Base-by-base conservation (phyloP, 2,329 filamentous ascomycete species). In the Aspergillus sp. region DNA sequence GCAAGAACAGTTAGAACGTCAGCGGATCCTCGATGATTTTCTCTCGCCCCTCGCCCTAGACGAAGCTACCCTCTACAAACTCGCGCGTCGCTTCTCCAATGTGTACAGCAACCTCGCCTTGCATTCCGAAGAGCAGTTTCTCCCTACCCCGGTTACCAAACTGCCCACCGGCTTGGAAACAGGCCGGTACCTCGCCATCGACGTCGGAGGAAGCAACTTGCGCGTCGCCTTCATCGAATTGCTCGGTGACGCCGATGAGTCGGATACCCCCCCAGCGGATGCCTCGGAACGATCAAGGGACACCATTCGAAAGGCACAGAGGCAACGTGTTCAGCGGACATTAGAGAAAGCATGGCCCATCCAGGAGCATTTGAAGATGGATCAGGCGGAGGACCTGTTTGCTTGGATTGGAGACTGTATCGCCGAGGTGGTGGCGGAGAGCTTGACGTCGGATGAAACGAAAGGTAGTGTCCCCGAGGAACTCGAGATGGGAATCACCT, bases 391-490 rank as follows among this genome's bases (percentile, higher is more conserved):
- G 51, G 84, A 85, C 52, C 75, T 93, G 2, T 94, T 94, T 68
- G 73, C 79, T n/a, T 94, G 89, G 89, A 89, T 94, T 59, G 89
- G 89, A 22, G 77, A 82, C 60, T 88, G 86, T 63, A 89, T 94
- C 60, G 87, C 87, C 13, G 79, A 87, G 54, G 87, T 92, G 3
- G 84, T 93, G 14, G 75, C 73, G 30, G 80, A 85, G 55, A 75
- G 72, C 46, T 57, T 78, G 50, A 69, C 66, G 4, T 70, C 70
- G 5, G 72, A 76, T 51, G 62, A 65, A 20, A 71, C 67, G 20
- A 72, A 65, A 52, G 68, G 68, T 8, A 60, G 67, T 24, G 65
- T 74, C 10, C 75, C 75, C 4, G 67, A 71, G n/a, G 75, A 77
- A 58, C 56, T 78, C 17, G 71, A 75, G 48, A 75, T 78, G 75